Evolutionary conservation across 2,329 filamentous ascomycete species (phyloP).

Genomic region (Mariannaea sp.): DNA sequence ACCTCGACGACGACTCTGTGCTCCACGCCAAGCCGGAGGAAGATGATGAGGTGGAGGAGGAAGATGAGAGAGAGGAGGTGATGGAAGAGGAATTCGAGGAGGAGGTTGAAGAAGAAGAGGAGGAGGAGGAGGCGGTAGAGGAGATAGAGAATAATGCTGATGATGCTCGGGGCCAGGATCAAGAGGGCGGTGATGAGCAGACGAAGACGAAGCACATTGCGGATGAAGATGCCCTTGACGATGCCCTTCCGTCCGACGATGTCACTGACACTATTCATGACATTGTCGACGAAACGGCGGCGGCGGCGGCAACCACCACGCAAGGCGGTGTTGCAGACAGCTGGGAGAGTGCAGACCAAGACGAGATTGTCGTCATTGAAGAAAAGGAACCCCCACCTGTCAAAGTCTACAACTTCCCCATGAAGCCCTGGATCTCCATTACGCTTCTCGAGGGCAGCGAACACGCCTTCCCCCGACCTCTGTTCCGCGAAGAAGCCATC

Average conservation of each 20-base stretch:
- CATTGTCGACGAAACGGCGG: constrained; percentile 54
- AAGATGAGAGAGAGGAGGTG: too few relatives aligned
- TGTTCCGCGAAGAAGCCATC: constrained; percentile 77
- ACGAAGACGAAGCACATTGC: constrained; percentile 60
- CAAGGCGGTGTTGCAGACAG: constrained; percentile 79
- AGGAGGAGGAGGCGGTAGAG: too few relatives aligned
- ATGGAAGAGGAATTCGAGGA: too few relatives aligned
- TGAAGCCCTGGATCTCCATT: constrained; percentile 95
- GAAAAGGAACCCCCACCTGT: constrained; percentile 69
- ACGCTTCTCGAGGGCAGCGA: constrained; percentile 65
- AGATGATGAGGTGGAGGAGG: too few relatives aligned
- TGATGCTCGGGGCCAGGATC: constrained; percentile 50
- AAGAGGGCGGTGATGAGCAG: too few relatives aligned
- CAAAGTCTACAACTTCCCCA: constrained; percentile 91
- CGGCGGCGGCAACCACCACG: too few relatives aligned
- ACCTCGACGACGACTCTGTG: constrained; percentile 56
- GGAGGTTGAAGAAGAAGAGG: too few relatives aligned
- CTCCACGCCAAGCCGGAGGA: constrained; percentile 56
- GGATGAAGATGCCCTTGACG: constrained; percentile 58
- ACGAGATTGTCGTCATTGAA: constrained; percentile 67
- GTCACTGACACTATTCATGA: constrained; percentile 47
- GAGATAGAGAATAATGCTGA: constrained; percentile 57
- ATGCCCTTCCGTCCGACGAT: constrained; percentile 42
- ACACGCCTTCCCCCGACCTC: constrained; percentile 61
- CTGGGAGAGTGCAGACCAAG: constrained; percentile 87